Percentiles rank a stretch among this genome's conserved stretches.
Conservation (phyloP, 306 rosid genomes). For the Mimosa bimucronata region DNA sequence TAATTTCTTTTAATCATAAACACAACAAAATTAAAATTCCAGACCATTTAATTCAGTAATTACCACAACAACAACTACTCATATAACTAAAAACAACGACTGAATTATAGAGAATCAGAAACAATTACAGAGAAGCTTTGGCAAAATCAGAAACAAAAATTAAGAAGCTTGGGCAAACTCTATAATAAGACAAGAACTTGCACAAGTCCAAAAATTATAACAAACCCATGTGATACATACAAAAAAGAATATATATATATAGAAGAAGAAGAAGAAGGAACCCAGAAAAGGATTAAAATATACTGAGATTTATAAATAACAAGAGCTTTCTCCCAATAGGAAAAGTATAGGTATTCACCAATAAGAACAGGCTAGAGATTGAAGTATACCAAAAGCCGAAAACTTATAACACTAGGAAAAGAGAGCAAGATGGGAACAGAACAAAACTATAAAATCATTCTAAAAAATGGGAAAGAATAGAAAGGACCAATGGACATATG, state of each 20-base stretch:
- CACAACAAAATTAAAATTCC: no score
- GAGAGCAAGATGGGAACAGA: slow-evolving; percentile 19
- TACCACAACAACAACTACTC: no score
- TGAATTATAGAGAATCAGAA: no score
- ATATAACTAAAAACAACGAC: no score
- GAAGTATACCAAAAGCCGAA: slow-evolving; percentile 31
- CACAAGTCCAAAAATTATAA: slow-evolving; percentile 8
- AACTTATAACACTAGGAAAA: slow-evolving; percentile 12
- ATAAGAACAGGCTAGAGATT: slow-evolving; percentile 14
- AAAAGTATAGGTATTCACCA: slow-evolving; percentile 25
- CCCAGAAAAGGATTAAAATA: slow-evolving; percentile 9
- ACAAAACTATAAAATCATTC: slow-evolving; percentile 36
- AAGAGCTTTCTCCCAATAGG: slow-evolving; percentile 23
- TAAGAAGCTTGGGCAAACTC: no score
- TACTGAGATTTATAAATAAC: slow-evolving; percentile 14
- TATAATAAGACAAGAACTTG: not conserved
- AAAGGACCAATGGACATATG: slow-evolving; percentile 41
- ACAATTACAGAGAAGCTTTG: no score
- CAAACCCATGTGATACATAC: slow-evolving; percentile 9
- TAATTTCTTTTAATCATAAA: no score
- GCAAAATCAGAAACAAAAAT: no score
- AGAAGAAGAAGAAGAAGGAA: not conserved
- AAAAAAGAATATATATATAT: not conserved
- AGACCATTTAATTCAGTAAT: no score
- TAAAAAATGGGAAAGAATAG: slow-evolving; percentile 25